Percentiles rank a stretch among this genome's conserved stretches.
Evolutionary conservation across 148 eudicot genomes (phyloP).

Genomic region (Limonium bicolor): DNA sequence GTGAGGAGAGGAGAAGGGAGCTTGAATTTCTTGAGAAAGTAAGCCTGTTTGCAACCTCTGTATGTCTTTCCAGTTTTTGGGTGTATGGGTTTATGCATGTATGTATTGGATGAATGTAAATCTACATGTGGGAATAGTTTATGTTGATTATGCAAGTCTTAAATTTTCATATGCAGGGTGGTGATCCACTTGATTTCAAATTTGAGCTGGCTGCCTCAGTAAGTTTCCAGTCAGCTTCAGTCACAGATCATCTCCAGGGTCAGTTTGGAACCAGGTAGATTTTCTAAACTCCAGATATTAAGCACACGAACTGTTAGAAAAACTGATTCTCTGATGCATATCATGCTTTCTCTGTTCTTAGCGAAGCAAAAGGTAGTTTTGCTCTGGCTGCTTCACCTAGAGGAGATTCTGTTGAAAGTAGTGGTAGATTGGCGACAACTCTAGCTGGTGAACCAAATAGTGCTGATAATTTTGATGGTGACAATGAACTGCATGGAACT

Average conservation of each 20-base stretch:
- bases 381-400: conserved; percentile 69
- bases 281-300: neutral
- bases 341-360: conserved; percentile 13
- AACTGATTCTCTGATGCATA: neutral
- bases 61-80: too few relatives aligned
- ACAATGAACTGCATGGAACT: conserved; percentile 34
- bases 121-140: too few relatives aligned
- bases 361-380: conserved; percentile 92
- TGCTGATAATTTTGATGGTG: conserved; percentile 93
- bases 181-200: conserved; percentile 81
- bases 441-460: conserved; percentile 60
- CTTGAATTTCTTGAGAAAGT: conserved; percentile 94
- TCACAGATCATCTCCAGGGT: conserved; percentile 52
- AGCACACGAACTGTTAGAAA: neutral
- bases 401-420: conserved; percentile 94
- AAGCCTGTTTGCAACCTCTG: conserved; percentile 11
- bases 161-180: conserved; percentile 50
- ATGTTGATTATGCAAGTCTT: neutral
- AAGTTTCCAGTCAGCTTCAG: conserved; percentile 82
- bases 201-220: conserved; percentile 45
- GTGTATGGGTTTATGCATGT: too few relatives aligned
- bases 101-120: too few relatives aligned
- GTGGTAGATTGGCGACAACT: conserved; percentile 60
- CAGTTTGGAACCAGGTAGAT: conserved; percentile 55
- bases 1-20: conserved; percentile 74